Evolutionary conservation across 768 basidiomycete genomes (phyloP), one percentile per base, ranked within the genome.

Genomic region (Crepidotus variabilis): DNA sequence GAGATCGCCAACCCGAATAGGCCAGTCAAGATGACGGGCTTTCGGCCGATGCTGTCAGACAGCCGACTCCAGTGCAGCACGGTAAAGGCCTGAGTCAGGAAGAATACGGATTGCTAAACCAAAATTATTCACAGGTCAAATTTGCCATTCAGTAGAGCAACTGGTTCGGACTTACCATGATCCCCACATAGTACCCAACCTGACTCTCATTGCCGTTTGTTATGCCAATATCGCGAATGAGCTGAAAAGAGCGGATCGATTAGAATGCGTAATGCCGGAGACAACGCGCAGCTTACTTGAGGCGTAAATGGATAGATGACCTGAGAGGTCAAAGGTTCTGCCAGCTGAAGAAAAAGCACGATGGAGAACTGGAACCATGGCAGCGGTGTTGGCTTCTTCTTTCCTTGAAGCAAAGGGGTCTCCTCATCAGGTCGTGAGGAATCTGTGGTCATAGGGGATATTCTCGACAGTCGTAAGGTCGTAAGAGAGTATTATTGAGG

Each of bases 291-390:
- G 64, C 77, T 46, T 55, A 85, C 87, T 71, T 88, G 81, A 6
- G 85, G 86, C 10, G 82, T 78, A 64, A 88, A 90, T 0, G 89
- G 90, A 43, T 82, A 82, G 55, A 91, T 90, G 54, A 90, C 84
- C 57, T 88, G 79, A 5, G 80, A 80, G 0, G 88, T 87, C 58
- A 92, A 71, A 0, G 89, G 88, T 65, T 92, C 90, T 22, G 86
- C 77, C 39, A 90, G 79, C 66, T 90, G 89, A 28, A 90, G 75
- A 61, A 88, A 75, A 53, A 91, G 67, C 4, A 90, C 74, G 58
- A 91, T 79, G 39, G 75, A 73, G 57, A 90, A 76, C 72, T 91
- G 89, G 53, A 75, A 75, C 81, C 78, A 82, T 16, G 89, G 89
- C 18, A 91, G 66, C 20, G 86, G 85, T 1, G 85, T 82, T 13